Conservation (phyloP, 495 filamentous ascomycete species). For the Halenospora varia region DNA sequence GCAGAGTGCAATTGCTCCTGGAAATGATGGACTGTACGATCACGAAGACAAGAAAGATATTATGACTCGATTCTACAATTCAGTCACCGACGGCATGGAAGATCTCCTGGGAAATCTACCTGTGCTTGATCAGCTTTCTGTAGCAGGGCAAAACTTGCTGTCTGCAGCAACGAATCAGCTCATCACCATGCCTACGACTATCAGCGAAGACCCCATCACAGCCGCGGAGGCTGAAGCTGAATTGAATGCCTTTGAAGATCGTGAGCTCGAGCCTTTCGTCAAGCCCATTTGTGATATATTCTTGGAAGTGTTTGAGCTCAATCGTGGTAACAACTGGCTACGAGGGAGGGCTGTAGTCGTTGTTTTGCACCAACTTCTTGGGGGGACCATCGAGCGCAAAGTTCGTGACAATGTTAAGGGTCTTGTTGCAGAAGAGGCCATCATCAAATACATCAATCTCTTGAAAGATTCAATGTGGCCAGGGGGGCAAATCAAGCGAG, state of each 20-base stretch:
- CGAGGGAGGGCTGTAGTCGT: slow-evolving; percentile 93
- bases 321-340: slow-evolving; percentile 89
- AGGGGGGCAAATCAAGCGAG: slow-evolving; percentile 47
- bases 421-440: slow-evolving; percentile 68
- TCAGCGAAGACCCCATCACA: slow-evolving; percentile 56
- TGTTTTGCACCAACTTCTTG: slow-evolving; percentile 73
- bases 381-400: slow-evolving; percentile 96
- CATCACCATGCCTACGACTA: slow-evolving; percentile 44
- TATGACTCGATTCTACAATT: slow-evolving; percentile 91
- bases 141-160: slow-evolving; percentile 89
- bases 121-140: slow-evolving; percentile 88
- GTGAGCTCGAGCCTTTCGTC: slow-evolving; percentile 89
- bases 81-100: slow-evolving; percentile 96
- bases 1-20: slow-evolving; percentile 70
- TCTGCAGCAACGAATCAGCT: slow-evolving; percentile 81
- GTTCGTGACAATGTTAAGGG: slow-evolving; percentile 74
- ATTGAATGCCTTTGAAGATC: slow-evolving; percentile 86
- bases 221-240: slow-evolving; percentile 92
- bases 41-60: slow-evolving; percentile 76
- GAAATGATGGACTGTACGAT: slow-evolving; percentile 36
- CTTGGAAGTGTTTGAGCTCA: slow-evolving; percentile 91
- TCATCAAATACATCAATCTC: slow-evolving; percentile 69
- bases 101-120: slow-evolving; percentile 95
- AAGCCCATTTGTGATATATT: slow-evolving; percentile 98
- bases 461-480: slow-evolving; percentile 79